Evolutionary conservation across 352 stramenopile species (phyloP).

Genomic region (Phytopythium aichiense): DNA sequence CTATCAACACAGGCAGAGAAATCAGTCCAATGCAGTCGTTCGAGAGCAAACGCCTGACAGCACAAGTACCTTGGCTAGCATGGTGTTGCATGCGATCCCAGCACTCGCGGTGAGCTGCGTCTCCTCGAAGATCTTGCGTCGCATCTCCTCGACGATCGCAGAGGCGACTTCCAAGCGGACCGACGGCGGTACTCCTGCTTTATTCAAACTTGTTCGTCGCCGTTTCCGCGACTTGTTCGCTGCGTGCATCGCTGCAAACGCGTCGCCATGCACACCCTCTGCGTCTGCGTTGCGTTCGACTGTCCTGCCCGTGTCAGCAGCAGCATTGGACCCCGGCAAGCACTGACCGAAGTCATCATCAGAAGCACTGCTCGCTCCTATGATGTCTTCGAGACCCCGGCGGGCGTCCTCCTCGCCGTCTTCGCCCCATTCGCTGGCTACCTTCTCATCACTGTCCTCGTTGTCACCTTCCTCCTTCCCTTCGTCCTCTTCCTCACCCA

Average conservation of each 20-base stretch:
- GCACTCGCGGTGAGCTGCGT: constrained; percentile 94
- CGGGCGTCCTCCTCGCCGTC: constrained; percentile 4
- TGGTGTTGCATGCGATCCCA: constrained; percentile 89
- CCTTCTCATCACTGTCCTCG: neutral
- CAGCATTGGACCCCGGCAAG: neutral
- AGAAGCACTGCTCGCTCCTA: neutral
- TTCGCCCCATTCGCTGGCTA: neutral
- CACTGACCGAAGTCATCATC: neutral
- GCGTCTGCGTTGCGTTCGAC: neutral
- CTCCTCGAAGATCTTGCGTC: constrained; percentile 67
- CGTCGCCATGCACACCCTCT: neutral
- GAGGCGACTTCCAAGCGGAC: constrained; percentile 30
- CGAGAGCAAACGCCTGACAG: neutral
- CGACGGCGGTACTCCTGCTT: constrained; percentile 2
- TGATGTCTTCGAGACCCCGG: neutral
- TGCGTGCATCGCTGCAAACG: neutral
- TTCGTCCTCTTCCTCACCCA: neutral
- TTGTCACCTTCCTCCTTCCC: neutral
- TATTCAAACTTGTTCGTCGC: neutral
- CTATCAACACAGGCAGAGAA: constrained; percentile 14
- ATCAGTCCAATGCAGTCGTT: neutral
- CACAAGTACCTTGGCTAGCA: constrained; percentile 88
- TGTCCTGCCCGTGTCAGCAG: neutral
- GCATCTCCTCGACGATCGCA: constrained; percentile 81
- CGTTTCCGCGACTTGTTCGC: neutral